Conservation (phyloP, 2,329 filamentous ascomycete genomes). For the Fusarium foetens region DNA sequence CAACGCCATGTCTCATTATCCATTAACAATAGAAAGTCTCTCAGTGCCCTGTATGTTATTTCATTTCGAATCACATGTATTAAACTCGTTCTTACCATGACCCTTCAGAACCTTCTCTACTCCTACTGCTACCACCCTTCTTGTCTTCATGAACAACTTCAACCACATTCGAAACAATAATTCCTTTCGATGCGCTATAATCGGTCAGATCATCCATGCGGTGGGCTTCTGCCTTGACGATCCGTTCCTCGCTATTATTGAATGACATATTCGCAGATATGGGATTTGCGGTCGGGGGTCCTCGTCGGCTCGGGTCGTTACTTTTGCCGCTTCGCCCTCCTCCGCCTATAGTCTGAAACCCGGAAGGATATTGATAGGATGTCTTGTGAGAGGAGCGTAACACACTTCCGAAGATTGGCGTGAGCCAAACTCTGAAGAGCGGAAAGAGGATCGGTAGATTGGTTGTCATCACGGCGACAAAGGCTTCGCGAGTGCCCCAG, state of each 20-base stretch:
- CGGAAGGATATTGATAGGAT: conserved; percentile 51
- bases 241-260: conserved; percentile 52
- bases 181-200: conserved; percentile 43
- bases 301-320: conserved; percentile 46
- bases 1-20: too few species aligned
- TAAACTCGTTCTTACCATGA: conserved; percentile 17
- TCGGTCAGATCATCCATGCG: conserved; percentile 40
- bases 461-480: conserved; percentile 54
- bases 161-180: conserved; percentile 56
- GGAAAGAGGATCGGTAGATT: conserved; percentile 57
- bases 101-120: background rate
- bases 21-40: fast-evolving
- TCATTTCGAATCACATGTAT: background rate
- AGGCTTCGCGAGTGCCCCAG: conserved; percentile 55
- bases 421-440: conserved; percentile 54
- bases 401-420: conserved; percentile 43
- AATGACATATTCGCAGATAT: conserved; percentile 52
- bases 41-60: too few species aligned
- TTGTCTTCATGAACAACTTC: conserved; percentile 47
- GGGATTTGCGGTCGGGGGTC: conserved; percentile 48
- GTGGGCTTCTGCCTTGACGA: conserved; percentile 57
- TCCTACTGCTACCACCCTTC: conserved; percentile 5
- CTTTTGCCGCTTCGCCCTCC: conserved; percentile 47
- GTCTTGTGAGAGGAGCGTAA: conserved; percentile 51
- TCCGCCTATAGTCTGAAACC: conserved; percentile 55